phyloP scores from a whole-genome alignment of 345 rosid species.

The Camelina neglecta region DNA sequence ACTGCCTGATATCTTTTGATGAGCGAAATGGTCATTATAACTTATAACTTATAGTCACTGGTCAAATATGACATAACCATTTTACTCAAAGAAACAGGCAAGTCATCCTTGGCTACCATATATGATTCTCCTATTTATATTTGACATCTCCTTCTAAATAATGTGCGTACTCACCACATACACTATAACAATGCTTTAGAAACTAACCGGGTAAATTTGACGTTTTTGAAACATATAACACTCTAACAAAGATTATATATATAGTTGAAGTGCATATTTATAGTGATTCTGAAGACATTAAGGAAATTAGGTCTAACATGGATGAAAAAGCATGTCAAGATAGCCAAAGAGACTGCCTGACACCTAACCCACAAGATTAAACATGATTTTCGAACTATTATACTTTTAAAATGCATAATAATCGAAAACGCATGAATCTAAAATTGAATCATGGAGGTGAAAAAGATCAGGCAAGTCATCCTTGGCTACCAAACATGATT shows the following conservation, averaged over 20 bases:
- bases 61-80: slow-evolving; percentile 14
- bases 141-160: slow-evolving; percentile 29
- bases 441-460: slow-evolving; percentile 34
- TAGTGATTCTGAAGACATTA: not conserved
- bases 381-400: slow-evolving; percentile 8
- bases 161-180: not conserved
- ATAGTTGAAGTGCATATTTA: not conserved
- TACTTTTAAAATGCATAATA: slow-evolving; percentile 23
- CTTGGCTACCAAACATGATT: slow-evolving; percentile 46
- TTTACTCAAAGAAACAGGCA: slow-evolving; percentile 37
- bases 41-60: not conserved
- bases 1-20: slow-evolving; percentile 28
- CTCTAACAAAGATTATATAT: no score
- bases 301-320: slow-evolving; percentile 33
- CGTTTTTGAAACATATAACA: not conserved
- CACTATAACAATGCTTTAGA: not conserved
- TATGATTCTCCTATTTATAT: slow-evolving; percentile 34
- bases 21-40: slow-evolving; percentile 13
- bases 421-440: slow-evolving; percentile 5
- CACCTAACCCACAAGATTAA: slow-evolving; percentile 1
- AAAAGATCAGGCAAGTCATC: slow-evolving; percentile 47
- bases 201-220: not conserved
- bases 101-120: slow-evolving; percentile 48
- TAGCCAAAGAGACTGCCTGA: slow-evolving; percentile 39
- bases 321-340: slow-evolving; percentile 33